Evolutionary conservation across 345 rosid species (phyloP), one percentile per base, ranked within the genome.

Genomic region (Salix exigua): DNA sequence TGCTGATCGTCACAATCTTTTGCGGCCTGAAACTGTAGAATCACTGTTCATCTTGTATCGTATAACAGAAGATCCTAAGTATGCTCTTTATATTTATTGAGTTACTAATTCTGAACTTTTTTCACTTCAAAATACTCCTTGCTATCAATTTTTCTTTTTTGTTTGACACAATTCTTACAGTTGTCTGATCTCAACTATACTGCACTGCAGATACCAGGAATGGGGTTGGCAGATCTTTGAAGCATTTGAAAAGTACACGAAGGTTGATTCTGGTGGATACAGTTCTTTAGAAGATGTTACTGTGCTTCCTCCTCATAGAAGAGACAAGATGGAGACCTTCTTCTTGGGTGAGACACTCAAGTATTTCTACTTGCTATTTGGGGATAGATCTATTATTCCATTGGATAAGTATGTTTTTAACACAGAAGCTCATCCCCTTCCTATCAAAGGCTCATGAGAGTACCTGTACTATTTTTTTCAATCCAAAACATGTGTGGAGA

Each of bases 211-310:
- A 80, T 92, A 91, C 80, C 83, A 92, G 74, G 96, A 94, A 76
- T 94, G 95, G 97, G 97, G 97, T 78, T 94, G 97, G 97, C 97
- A 89, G 82, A 94, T 94, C 48, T 94, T 94, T 72, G 91, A 90
- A 87, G 93, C 98, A 62, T 94, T 94, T 87, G 98, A 94, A 81
- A 90, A 86, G 74, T 78, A 88, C 81, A 90, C 98, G 16, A 92
- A 89, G 88, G 91, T 94, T 55, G 86, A 83, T 67, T 83, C 94
- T 17, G 98, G 95, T 53, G 98, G 98, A 68, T 94, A 95, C 82
- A 88, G 86, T 70, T 93, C 96, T 78, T 76, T 92, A 58, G 92
- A 93, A 31, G 96, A 91, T 80, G 99, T 96, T 71, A 96, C 96
- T 17, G 80, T 44, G 46, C 76, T 92, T 66, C 98, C 97, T 86